phyloP scores from a whole-genome alignment of 768 basidiomycete species.

The Terana coerulea region DNA sequence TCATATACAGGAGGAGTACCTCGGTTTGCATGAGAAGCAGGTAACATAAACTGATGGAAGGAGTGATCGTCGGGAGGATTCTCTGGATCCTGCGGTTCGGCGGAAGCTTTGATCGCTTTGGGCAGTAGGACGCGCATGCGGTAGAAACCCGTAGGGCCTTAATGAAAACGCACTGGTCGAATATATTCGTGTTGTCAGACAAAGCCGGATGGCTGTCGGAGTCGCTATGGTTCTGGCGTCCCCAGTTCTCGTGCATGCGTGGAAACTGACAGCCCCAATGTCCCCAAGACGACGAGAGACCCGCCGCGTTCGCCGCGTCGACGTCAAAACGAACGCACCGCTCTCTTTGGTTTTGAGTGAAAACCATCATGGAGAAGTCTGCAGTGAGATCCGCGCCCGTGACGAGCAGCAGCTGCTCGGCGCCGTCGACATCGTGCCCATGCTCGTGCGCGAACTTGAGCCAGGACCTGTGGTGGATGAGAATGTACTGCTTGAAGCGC shows the following conservation, averaged over 20 bases:
- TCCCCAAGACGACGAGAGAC: constrained; percentile 2
- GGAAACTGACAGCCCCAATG: constrained; percentile 1
- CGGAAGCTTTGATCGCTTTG: constrained; percentile 3
- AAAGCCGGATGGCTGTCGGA: not conserved
- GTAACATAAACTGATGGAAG: too few relatives aligned
- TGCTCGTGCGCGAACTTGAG: constrained; percentile 2
- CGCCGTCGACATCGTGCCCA: not conserved
- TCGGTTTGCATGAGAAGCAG: too few relatives aligned
- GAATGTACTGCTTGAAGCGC: constrained; percentile 6
- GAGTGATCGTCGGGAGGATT: too few relatives aligned
- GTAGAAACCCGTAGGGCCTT: not conserved
- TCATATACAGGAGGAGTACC: too few relatives aligned
- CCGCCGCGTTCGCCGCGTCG: not conserved
- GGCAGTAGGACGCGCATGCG: not conserved
- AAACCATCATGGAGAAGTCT: constrained; percentile 13
- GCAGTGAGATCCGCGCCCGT: constrained; percentile 8
- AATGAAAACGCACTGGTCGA: constrained; percentile 8
- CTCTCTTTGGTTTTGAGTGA: not conserved
- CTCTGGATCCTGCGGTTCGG: constrained; percentile 8
- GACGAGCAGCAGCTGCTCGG: constrained; percentile 6
- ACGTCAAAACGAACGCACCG: not conserved
- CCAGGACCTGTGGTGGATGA: constrained; percentile 7
- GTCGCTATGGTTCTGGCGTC: constrained; percentile 6
- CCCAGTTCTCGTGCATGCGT: constrained; percentile 3
- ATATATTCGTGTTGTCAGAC: not conserved